Evolutionary conservation across 2,329 filamentous ascomycete genomes (phyloP).

Genomic region (Cladorrhinum sp.): DNA sequence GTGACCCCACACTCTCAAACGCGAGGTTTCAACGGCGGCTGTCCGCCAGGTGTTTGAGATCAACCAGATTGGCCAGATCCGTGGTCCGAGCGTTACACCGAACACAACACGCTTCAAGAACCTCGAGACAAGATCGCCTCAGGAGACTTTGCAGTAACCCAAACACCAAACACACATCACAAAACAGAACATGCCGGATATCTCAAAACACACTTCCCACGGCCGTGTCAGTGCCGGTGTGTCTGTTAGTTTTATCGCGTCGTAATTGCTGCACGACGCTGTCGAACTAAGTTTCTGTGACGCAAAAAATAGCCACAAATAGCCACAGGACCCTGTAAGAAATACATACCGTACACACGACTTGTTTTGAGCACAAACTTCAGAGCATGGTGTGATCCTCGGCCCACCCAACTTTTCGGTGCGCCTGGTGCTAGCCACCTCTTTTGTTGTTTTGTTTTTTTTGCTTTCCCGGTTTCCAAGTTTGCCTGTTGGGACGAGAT

Average conservation of each 20-base stretch:
- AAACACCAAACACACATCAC: not conserved
- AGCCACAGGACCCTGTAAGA: not conserved
- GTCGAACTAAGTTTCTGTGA: not conserved
- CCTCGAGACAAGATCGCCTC: slow-evolving; percentile 15
- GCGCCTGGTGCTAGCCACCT: not conserved
- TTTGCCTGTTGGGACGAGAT: not conserved
- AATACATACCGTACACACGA: not conserved
- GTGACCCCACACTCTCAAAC: slow-evolving; percentile 4
- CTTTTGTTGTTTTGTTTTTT: not conserved
- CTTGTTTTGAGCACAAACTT: not conserved
- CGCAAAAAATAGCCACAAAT: slow-evolving; percentile 4
- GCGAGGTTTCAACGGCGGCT: slow-evolving; percentile 8
- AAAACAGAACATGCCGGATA: not conserved
- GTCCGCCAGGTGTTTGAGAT: slow-evolving; percentile 18
- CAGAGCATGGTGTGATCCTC: not conserved
- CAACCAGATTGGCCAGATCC: slow-evolving; percentile 16
- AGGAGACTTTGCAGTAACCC: not conserved
- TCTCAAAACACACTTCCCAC: not conserved
- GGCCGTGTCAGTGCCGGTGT: not conserved
- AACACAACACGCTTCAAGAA: slow-evolving; percentile 18
- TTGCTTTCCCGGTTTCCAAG: not conserved
- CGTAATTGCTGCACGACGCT: slow-evolving; percentile 8
- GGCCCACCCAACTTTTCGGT: not conserved
- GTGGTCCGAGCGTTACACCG: slow-evolving; percentile 14
- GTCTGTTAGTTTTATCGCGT: slow-evolving; percentile 5